Evolutionary conservation across 176 grass and related monocot species (phyloP), one percentile per base, ranked within the genome.

Genomic region (Secale cereale): DNA sequence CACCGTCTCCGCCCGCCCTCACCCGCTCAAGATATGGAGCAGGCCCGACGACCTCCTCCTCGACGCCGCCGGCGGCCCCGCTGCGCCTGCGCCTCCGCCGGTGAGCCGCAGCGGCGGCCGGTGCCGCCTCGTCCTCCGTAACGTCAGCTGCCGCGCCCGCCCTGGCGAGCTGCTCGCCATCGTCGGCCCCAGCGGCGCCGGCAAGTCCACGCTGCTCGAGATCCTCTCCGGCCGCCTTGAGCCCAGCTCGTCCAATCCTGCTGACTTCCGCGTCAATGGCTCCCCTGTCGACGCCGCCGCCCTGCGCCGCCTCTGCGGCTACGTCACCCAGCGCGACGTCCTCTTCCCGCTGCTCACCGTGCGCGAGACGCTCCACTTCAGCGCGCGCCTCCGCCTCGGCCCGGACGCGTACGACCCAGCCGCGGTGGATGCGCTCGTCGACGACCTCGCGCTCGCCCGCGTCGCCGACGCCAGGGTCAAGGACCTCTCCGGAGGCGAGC

Each of bases 341-440:
- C 84, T 95, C 82, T 92, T 86, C 69, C 93, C 93, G 22, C 88
- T 95, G 26, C 90, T 95, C 40, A 95, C 93, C 31, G 90, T 95
- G 23, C 36, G 86, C 29, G 90, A 95, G 88, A 95, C 90, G 30
- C 88, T 95, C 17, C 72, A 81, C 60, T 95, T 92, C 74, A 92
- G 79, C 30, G 90, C 90, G 4, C 69, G 85, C n/a, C 88, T 95
- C 29, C 90, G 91, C 88, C 80, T 92, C 46, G 88, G 93, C 8
- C 27, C 85, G 9, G 52, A 78, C 32, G 59, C 74, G 23, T 31
- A 88, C 40, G 69, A 65, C 26, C 15, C 26, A 30, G 60, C 81
- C 50, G 72, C 88, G 13, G 94, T 92, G 2, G 94, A 95, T 3
- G 64, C 57, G 17, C 89, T 95, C 22, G 26, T 95, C 31, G 6